Base-by-base conservation (phyloP, 202 grass and related monocot genomes). In the Cymbopogon flexuosus region DNA sequence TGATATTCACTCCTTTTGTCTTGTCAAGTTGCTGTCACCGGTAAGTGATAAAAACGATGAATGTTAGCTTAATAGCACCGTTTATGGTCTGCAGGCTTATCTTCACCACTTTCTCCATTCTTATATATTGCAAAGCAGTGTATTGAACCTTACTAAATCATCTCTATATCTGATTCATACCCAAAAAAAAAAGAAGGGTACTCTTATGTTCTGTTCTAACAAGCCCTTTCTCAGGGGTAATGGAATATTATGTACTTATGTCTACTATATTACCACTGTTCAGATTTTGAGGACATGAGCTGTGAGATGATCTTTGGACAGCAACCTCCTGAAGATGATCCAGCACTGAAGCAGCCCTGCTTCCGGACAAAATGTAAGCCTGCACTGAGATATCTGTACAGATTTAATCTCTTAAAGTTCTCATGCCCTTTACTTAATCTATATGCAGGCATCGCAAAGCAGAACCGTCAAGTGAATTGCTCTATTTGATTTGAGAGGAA, bases 211-310 rank as follows among this genome's bases (percentile, higher is more conserved):
- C 27, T 27, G 2, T 27, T 27, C 27, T 49, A 49, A 60, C 6
- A 78, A 72, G 39, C 13, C 30, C 16, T 42, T 24, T 41, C 81
- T 56, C 19, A 42, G 10, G 62, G 65, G 15, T 54, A 73, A 73
- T 62, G 57, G 27, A 83, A 74, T 27, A 24, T 2, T 81, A 62
- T 72, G 47, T 59, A 81, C 80, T 87, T 76, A 84, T 23, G 30
- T 35, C 3, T 68, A 81, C 15, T 84, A 73, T 68, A 61, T 79
- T 56, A 22, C 83, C 88, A 35, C 16, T 74, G 24, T 88, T 83
- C 81, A 97, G 94, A 99, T 92, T 99, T 96, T 89, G 93, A 99
- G 81, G 96, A 99, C 73, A 99, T 93, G 93, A 99, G 96, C 79
- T 99, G 96, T 73, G 93, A 99, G 87, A 99, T 99, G 77, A 93